phyloP scores from a whole-genome alignment of 2,329 filamentous ascomycete genomes.

The Epichloe coenophiala region DNA sequence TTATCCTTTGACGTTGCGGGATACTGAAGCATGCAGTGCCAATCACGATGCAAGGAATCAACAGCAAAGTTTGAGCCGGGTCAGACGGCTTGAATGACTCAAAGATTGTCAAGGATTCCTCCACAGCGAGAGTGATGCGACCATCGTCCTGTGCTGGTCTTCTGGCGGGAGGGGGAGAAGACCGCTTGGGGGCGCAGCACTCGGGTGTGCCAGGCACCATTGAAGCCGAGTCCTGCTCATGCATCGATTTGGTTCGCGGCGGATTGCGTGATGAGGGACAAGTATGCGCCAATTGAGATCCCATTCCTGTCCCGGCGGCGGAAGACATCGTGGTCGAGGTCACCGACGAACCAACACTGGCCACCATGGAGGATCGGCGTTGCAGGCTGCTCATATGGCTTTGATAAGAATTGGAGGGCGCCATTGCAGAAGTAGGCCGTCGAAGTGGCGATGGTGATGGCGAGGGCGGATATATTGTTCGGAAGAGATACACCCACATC shows the following conservation, averaged over 20 bases:
- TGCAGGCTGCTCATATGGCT: constrained; percentile 9
- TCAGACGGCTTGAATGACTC: constrained; percentile 43
- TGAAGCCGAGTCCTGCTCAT: constrained; percentile 20
- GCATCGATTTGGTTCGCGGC: constrained; percentile 27
- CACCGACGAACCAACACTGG: constrained; percentile 10
- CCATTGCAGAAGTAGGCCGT: constrained; percentile 18
- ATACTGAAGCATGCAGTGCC: constrained; percentile 45
- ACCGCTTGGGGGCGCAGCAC: constrained; percentile 7
- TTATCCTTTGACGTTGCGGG: constrained; percentile 37
- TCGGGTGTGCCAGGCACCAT: constrained; percentile 8
- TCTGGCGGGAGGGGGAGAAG: constrained; percentile 33
- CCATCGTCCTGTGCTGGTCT: constrained; percentile 35
- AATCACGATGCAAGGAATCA: constrained; percentile 47
- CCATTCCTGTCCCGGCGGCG: background rate
- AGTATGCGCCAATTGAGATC: constrained; percentile 13
- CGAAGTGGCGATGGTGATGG: constrained; percentile 19
- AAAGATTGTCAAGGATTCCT: constrained; percentile 41
- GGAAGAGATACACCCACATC: constrained; percentile 51
- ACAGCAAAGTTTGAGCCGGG: constrained; percentile 43
- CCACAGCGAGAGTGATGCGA: constrained; percentile 39
- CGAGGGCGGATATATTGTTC: constrained; percentile 45
- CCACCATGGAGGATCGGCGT: constrained; percentile 23
- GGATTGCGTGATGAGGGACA: constrained; percentile 21
- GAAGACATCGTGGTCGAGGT: background rate
- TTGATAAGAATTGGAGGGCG: constrained; percentile 11